Conservation (phyloP, 2,329 filamentous ascomycete genomes). For the Knoxdaviesia proteae region DNA sequence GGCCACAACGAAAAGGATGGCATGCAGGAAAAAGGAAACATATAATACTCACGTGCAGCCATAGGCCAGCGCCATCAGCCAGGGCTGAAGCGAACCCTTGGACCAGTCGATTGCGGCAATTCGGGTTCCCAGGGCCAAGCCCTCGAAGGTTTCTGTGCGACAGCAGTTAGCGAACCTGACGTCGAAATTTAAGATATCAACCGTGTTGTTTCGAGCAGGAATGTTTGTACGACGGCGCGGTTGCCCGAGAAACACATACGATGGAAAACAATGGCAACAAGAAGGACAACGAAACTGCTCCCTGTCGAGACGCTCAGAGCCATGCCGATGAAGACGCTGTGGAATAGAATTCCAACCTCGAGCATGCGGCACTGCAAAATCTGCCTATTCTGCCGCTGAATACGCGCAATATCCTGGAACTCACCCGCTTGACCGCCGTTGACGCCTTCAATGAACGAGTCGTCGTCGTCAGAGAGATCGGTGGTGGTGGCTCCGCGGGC, state of each 20-base stretch:
- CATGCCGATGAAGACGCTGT: constrained; percentile 71
- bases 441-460: no score
- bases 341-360: constrained; percentile 51
- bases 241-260: constrained; percentile 13
- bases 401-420: no score
- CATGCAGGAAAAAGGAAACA: background rate
- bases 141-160: constrained; percentile 22
- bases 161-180: constrained; percentile 2
- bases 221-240: background rate
- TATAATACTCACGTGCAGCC: constrained; percentile 25
- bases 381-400: constrained; percentile 26
- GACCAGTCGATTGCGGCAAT: constrained; percentile 34
- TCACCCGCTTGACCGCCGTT: no score
- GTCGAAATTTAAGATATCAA: background rate
- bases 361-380: constrained; percentile 59
- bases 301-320: constrained; percentile 60
- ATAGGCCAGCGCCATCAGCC: constrained; percentile 36
- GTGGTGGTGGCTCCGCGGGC: no score
- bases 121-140: constrained; percentile 41
- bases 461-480: no score
- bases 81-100: constrained; percentile 23
- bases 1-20: background rate
- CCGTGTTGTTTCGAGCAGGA: no score
- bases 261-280: constrained; percentile 62
- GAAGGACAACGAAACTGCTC: constrained; percentile 55